Evolutionary conservation across 1,139 yeast genomes (phyloP).

Genomic region (Taiozyma sp.): DNA sequence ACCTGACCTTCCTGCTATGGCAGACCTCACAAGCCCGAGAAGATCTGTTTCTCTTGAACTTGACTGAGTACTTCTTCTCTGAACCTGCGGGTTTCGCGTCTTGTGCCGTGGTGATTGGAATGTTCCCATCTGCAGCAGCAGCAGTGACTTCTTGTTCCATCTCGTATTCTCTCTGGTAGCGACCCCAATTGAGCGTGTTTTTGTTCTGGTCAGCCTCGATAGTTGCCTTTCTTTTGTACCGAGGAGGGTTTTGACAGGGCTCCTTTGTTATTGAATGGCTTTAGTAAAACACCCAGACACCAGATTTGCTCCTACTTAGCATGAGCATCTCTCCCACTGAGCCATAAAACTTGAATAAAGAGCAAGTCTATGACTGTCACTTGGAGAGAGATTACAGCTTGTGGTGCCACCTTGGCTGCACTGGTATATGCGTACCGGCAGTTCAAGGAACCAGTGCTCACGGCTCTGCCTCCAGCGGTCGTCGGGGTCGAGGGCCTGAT

Average conservation of each 20-base stretch:
- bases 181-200: not conserved
- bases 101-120: not conserved
- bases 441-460: slow-evolving; percentile 5
- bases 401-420: slow-evolving; percentile 15
- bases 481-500: slow-evolving; percentile 59
- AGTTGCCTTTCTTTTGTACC: not conserved
- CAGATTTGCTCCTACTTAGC: not conserved
- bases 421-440: slow-evolving; percentile 10
- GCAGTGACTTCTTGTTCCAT: not conserved
- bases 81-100: not conserved
- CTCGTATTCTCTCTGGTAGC: not conserved
- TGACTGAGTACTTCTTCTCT: slow-evolving; percentile 23
- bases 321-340: no score
- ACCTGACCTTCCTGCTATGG: slow-evolving; percentile 68
- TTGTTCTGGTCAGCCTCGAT: not conserved
- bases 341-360: not conserved
- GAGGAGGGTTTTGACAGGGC: not conserved
- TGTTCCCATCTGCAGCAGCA: not conserved
- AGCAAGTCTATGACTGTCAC: slow-evolving; percentile 5
- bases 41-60: slow-evolving; percentile 27
- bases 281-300: not conserved
- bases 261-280: not conserved
- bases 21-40: slow-evolving; percentile 46
- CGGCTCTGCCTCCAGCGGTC: slow-evolving; percentile 22
- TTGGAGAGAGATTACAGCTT: slow-evolving; percentile 21